These are phyloP conservation scores for Rhodamnia rubescens DNA, from an alignment of 345 rosid genomes.

Conservation along the genomic window DNA sequence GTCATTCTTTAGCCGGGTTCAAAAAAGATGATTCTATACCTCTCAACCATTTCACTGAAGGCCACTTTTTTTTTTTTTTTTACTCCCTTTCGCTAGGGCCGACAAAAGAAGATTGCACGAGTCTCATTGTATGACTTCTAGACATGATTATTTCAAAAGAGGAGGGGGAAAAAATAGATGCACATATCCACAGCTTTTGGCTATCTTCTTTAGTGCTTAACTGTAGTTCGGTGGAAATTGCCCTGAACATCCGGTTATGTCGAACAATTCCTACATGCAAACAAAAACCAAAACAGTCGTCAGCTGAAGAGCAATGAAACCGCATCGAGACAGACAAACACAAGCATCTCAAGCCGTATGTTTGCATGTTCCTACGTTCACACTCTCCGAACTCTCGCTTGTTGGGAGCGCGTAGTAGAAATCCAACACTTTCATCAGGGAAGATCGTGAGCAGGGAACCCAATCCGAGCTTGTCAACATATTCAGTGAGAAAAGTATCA, in stretches of 20 bases:
- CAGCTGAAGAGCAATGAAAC: neutral
- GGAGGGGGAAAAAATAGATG: neutral
- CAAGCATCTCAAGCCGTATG: neutral
- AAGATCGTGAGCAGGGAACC: too few species aligned
- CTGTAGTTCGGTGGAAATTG: neutral
- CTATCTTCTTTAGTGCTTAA: neutral
- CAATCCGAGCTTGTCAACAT: too few species aligned
- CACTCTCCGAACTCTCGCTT: neutral
- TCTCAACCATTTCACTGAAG: neutral
- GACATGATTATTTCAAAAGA: neutral
- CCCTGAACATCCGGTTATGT: neutral
- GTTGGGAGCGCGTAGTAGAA: too few species aligned
- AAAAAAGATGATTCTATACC: neutral
- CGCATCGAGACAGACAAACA: neutral
- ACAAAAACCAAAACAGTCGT: neutral
- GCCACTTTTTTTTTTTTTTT: neutral
- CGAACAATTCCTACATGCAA: neutral
- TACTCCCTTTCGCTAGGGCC: neutral
- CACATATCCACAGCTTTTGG: neutral
- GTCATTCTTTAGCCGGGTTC: neutral
- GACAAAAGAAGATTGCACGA: neutral
- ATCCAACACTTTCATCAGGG: too few species aligned
- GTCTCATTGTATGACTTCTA: neutral
- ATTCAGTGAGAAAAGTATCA: too few species aligned
- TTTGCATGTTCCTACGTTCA: neutral